Conservation (phyloP, 495 filamentous ascomycete genomes). For the Penicillium coffeae region DNA sequence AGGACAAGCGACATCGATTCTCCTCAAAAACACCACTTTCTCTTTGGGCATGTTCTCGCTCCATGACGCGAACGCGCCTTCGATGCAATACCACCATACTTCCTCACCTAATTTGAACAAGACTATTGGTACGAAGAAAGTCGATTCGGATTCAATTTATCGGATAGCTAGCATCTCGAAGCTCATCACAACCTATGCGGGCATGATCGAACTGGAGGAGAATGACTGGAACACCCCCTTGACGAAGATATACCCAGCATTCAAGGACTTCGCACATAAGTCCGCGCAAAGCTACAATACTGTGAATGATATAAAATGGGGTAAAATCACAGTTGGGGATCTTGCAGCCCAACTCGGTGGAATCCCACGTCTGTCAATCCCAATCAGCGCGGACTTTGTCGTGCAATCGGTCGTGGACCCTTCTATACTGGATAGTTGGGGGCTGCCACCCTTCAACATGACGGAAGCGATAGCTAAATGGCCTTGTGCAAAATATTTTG, state of each 20-base stretch:
- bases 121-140: constrained; percentile 32
- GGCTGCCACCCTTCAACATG: too few relatives aligned
- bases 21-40: constrained; percentile 46
- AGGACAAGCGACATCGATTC: too few relatives aligned
- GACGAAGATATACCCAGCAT: constrained; percentile 41
- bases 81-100: constrained; percentile 34
- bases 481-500: too few relatives aligned
- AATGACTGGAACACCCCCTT: constrained; percentile 43
- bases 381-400: too few relatives aligned
- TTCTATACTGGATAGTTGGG: too few relatives aligned
- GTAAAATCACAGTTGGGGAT: constrained; percentile 39
- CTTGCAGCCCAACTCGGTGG: constrained; percentile 41
- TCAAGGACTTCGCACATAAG: constrained; percentile 30
- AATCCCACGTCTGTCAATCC: constrained; percentile 36
- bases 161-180: constrained; percentile 52
- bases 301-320: constrained; percentile 36
- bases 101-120: constrained; percentile 7
- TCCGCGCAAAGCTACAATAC: constrained; percentile 1
- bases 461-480: too few relatives aligned
- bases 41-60: constrained; percentile 38
- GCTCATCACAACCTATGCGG: constrained; percentile 43
- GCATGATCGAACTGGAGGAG: constrained; percentile 32
- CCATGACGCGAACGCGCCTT: constrained; percentile 28
- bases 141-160: constrained; percentile 48
- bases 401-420: too few relatives aligned